Conservation (phyloP, 176 grass and related monocot genomes). For the barley (Hordeum vulgare) region DNA sequence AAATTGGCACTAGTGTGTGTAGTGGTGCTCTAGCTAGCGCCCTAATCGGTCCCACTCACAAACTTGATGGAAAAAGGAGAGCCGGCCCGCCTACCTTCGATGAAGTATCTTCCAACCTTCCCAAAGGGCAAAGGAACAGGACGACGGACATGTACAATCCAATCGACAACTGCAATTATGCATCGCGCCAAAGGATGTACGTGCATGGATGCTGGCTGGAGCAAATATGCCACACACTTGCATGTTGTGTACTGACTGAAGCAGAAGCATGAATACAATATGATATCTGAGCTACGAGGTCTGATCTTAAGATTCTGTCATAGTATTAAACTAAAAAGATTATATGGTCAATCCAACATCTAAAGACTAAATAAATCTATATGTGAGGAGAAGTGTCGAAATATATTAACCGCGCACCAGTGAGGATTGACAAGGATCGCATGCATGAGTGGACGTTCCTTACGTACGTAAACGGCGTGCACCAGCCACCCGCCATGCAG, state of each 20-base stretch:
- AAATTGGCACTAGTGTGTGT: not conserved
- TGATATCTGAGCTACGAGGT: no score
- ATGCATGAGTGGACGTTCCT: no score
- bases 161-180: not conserved
- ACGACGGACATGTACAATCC: not conserved
- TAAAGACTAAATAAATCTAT: no score
- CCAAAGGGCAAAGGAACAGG: conserved; percentile 26
- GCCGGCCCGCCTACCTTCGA: conserved; percentile 21
- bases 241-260: no score
- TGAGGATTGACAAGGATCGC: no score
- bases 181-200: not conserved
- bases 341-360: no score
- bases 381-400: no score
- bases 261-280: no score
- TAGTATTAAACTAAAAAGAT: no score
- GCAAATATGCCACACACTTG: not conserved
- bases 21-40: not conserved
- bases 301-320: no score
- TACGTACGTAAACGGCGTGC: no score
- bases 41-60: not conserved
- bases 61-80: conserved; percentile 21
- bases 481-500: not conserved
- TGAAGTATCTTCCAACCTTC: conserved; percentile 33
- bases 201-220: not conserved
- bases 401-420: no score